Evolutionary conservation across 1,284 basidiomycete species (phyloP).

Genomic region (Cutaneotrichosporon cutaneum): DNA sequence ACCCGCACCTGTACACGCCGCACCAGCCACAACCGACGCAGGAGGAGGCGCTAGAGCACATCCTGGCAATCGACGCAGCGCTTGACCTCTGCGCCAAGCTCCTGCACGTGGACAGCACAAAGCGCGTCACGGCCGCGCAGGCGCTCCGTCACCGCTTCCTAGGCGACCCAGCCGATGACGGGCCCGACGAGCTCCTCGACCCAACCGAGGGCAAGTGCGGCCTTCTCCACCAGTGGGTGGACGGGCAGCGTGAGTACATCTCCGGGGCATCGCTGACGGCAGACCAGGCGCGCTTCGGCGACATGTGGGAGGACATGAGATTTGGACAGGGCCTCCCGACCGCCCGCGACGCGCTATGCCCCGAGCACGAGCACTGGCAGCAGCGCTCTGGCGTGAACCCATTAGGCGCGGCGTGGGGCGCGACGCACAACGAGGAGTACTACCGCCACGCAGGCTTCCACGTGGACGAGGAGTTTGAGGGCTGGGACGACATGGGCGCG

Average conservation of each 20-base stretch:
- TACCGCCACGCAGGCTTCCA: constrained; percentile 23
- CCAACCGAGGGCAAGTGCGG: constrained; percentile 44
- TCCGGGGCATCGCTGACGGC: neutral
- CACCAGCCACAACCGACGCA: constrained; percentile 48
- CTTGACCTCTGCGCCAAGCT: constrained; percentile 70
- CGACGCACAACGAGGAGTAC: constrained; percentile 22
- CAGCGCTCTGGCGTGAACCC: constrained; percentile 41
- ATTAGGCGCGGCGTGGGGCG: constrained; percentile 28
- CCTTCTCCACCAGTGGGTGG: constrained; percentile 34
- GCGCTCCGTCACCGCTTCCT: constrained; percentile 79
- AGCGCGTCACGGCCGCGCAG: constrained; percentile 69
- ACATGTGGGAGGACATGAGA: constrained; percentile 37
- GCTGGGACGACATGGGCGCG: constrained; percentile 18
- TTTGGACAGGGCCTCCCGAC: constrained; percentile 45
- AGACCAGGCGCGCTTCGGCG: constrained; percentile 41
- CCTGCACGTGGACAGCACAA: constrained; percentile 71
- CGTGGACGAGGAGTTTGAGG: constrained; percentile 13
- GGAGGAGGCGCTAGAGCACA: constrained; percentile 54
- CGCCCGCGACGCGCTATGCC: constrained; percentile 34
- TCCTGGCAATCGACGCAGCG: constrained; percentile 61
- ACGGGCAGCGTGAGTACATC: constrained; percentile 40
- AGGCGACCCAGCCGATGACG: constrained; percentile 31
- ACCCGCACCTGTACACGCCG: constrained; percentile 67
- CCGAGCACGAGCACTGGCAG: constrained; percentile 49
- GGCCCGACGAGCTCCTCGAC: constrained; percentile 29